phyloP scores from a whole-genome alignment of 23 red algal genomes.

The Pyropia yezoensis region DNA sequence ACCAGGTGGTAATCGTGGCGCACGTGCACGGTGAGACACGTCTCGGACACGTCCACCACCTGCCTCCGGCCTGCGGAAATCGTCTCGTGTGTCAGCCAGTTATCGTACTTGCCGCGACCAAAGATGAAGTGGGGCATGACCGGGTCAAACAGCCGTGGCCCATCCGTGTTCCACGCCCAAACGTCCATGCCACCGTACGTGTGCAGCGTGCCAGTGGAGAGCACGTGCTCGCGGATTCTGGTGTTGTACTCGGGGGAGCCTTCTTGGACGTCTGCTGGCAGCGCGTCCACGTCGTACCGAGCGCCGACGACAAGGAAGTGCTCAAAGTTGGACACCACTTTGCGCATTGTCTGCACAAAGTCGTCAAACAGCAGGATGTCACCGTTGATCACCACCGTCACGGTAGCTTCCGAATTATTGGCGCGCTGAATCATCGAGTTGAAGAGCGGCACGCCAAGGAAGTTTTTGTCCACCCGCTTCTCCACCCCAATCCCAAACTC shows the following conservation, averaged over 20 bases:
- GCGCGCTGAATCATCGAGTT: constrained; percentile 88
- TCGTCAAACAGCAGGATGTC: constrained; percentile 82
- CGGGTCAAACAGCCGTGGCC: constrained; percentile 52
- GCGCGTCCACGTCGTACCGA: constrained; percentile 70
- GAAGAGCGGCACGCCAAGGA: constrained; percentile 87
- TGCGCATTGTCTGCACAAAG: constrained; percentile 55
- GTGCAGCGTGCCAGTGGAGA: constrained; percentile 64
- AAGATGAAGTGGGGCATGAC: constrained; percentile 87
- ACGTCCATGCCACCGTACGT: constrained; percentile 96
- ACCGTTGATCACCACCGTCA: constrained; percentile 79
- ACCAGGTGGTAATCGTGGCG: constrained; percentile 67
- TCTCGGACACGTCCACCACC: constrained; percentile 84
- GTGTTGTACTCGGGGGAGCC: constrained; percentile 9
- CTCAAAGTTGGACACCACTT: constrained; percentile 44
- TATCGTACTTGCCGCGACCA: constrained; percentile 96
- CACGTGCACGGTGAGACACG: constrained; percentile 63
- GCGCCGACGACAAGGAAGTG: constrained; percentile 81
- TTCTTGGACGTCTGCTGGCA: constrained; percentile 28
- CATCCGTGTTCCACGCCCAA: constrained; percentile 82
- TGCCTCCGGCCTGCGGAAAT: constrained; percentile 51
- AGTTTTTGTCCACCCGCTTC: constrained; percentile 75
- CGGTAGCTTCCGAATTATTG: constrained; percentile 38
- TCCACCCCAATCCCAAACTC: constrained; percentile 51
- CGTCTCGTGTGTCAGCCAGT: constrained; percentile 94
- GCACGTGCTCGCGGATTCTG: constrained; percentile 19